Conservation (phyloP, 2,329 filamentous ascomycete genomes). For the Scedosporium boydii region DNA sequence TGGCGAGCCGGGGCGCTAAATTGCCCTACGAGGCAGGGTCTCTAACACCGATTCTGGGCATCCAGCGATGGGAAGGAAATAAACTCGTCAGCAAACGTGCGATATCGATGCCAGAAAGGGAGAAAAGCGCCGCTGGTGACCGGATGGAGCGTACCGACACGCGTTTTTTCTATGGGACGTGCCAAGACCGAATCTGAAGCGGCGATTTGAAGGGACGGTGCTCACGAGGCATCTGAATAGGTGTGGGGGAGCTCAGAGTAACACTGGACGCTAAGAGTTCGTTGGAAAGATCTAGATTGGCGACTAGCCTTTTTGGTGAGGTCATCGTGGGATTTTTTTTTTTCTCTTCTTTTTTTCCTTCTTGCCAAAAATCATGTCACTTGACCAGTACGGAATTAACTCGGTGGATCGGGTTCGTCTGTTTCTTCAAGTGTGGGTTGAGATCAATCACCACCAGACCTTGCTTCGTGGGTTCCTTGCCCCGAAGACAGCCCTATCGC, state of each 20-base stretch:
- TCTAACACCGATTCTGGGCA: neutral
- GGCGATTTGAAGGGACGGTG: neutral
- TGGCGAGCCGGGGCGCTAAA: neutral
- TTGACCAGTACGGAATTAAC: too few species aligned
- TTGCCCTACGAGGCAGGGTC: neutral
- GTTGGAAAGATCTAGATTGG: neutral
- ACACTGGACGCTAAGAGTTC: neutral
- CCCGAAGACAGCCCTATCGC: too few species aligned
- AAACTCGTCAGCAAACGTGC: neutral
- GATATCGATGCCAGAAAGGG: neutral
- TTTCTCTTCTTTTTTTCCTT: too few species aligned
- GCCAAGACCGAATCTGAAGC: neutral
- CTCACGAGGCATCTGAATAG: neutral
- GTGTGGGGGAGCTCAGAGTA: neutral
- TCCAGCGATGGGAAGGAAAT: neutral
- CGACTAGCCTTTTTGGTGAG: too few species aligned
- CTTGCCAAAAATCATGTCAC: too few species aligned
- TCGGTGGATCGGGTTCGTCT: too few species aligned
- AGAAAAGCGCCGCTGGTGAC: too few species aligned
- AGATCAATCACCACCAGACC: too few species aligned
- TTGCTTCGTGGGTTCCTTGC: too few species aligned
- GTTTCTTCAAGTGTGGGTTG: too few species aligned
- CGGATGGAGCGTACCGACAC: too few species aligned
- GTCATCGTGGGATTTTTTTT: too few species aligned
- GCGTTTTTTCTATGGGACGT: neutral